Evolutionary conservation across 2,329 filamentous ascomycete genomes (phyloP), one percentile per base, ranked within the genome.

Genomic region (Diaporthe nobilis): DNA sequence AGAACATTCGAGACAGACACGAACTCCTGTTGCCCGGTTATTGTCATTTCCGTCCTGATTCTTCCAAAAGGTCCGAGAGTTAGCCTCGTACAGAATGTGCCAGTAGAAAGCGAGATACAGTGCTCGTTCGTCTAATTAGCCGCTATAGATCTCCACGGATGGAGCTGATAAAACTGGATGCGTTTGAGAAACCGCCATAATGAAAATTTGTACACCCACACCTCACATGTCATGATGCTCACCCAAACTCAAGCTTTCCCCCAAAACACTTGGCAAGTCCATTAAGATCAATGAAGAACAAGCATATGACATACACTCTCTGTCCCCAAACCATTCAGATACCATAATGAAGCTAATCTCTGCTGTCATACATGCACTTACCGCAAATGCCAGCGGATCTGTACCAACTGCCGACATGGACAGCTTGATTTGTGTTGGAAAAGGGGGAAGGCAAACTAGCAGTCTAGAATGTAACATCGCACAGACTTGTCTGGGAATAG

Each of bases 401-500:
- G n/a, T 57, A 67, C 63, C 20, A 51, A 51, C 22, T 51, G 28
- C 44, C 51, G 28, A 58, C 44, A 67, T 28, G 17, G 28, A 34
- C 22, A 28, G 51, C 20, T n/a, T 34, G 4, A 34, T 25, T 25
- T 22, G 44, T 51, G 31, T 67, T 25, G 44, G 20, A 51, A 34
- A 51, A 51, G 49, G 28, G 44, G 28, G 20, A 22, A 31, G 34
- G 5, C 28, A 25, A 15, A 51, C 28, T 51, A 67, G n/a, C 28
- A 49, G 31, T 42, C 44, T 37, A 49, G 20, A 51, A 22, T 67
- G 44, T 37, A n/a, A 51, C 63, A 37, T n/a, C 63, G 17, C 31
- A 61, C 44, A 51, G 28, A 37, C 28, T 67, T 67, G 61, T 37
- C 25, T 67, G 63, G 44, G 44, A 67, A 67, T 49, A 67, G 12